Evolutionary conservation across 2,329 filamentous ascomycete species (phyloP).

Genomic region (Epichloe aotearoae): DNA sequence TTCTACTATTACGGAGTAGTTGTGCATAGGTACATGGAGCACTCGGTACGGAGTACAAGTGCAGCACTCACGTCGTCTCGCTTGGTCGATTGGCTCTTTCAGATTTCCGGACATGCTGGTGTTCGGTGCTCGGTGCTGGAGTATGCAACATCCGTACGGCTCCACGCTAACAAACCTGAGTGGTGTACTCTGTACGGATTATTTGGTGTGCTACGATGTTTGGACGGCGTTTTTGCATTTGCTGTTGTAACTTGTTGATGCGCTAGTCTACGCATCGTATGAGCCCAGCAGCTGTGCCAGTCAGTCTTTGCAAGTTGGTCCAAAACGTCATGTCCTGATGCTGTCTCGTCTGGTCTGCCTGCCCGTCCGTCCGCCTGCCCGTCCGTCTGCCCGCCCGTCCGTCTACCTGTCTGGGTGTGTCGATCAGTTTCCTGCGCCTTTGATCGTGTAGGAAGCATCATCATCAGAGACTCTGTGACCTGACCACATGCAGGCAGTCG

Average conservation of each 20-base stretch:
- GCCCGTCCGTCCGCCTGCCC: too few relatives aligned
- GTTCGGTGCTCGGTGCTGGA: background rate
- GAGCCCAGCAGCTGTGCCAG: background rate
- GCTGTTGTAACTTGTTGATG: background rate
- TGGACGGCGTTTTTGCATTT: too few relatives aligned
- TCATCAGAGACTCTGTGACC: too few relatives aligned
- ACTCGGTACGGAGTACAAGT: background rate
- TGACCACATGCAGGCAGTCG: too few relatives aligned
- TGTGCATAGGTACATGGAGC: background rate
- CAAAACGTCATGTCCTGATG: background rate
- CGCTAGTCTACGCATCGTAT: background rate
- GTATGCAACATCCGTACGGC: background rate
- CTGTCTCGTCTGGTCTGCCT: too few relatives aligned
- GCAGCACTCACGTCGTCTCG: background rate
- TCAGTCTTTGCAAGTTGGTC: background rate
- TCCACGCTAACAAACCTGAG: background rate
- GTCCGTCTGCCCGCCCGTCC: too few relatives aligned
- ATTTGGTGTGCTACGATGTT: background rate
- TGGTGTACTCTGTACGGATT: background rate
- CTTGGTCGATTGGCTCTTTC: background rate
- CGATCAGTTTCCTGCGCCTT: background rate
- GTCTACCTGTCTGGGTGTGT: background rate
- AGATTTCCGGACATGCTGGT: background rate
- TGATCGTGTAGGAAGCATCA: too few relatives aligned
- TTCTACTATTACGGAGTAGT: too few relatives aligned